phyloP scores from a whole-genome alignment of 371 early-diverging fungal species.

The Basidiobolus meristosporus region DNA sequence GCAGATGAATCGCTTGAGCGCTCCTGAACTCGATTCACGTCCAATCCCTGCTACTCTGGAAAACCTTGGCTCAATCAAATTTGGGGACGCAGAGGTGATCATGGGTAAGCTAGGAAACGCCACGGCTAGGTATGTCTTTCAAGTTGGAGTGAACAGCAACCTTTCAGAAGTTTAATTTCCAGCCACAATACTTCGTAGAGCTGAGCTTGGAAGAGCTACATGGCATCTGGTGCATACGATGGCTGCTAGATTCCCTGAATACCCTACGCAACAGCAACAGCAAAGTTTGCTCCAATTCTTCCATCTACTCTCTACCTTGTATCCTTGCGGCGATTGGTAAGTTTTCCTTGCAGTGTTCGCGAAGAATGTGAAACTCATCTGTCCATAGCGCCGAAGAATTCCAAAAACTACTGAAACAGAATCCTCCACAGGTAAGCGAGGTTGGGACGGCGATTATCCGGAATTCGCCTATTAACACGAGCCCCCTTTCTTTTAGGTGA shows the following conservation, averaged over 20 bases:
- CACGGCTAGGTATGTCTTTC: too few relatives aligned
- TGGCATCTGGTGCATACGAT: constrained; percentile 92
- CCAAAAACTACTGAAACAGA: constrained; percentile 43
- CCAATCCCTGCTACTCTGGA: too few relatives aligned
- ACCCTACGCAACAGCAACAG: constrained; percentile 66
- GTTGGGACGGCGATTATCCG: background rate
- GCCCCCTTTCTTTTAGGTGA: constrained; percentile 12
- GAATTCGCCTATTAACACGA: constrained; percentile 3
- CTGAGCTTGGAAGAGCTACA: constrained; percentile 66
- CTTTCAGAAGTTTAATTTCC: too few relatives aligned
- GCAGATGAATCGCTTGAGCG: too few relatives aligned
- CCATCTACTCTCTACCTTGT: constrained; percentile 67
- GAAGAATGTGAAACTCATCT: background rate
- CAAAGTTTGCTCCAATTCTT: constrained; percentile 64
- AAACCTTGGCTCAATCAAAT: too few relatives aligned
- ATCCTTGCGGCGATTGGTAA: constrained; percentile 97
- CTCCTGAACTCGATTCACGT: too few relatives aligned
- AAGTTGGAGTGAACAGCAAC: too few relatives aligned
- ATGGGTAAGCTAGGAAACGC: too few relatives aligned
- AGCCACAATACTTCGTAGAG: constrained; percentile 24
- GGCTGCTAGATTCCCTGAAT: constrained; percentile 80
- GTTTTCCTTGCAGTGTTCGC: background rate
- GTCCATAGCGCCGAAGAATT: constrained; percentile 64
- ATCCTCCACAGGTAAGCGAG: constrained; percentile 62
- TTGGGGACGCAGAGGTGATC: too few relatives aligned